A percentile compares a stretch with the other conserved stretches of the same genome.
Conservation (phyloP, 768 basidiomycete species). For the Collybiopsis confluens region DNA sequence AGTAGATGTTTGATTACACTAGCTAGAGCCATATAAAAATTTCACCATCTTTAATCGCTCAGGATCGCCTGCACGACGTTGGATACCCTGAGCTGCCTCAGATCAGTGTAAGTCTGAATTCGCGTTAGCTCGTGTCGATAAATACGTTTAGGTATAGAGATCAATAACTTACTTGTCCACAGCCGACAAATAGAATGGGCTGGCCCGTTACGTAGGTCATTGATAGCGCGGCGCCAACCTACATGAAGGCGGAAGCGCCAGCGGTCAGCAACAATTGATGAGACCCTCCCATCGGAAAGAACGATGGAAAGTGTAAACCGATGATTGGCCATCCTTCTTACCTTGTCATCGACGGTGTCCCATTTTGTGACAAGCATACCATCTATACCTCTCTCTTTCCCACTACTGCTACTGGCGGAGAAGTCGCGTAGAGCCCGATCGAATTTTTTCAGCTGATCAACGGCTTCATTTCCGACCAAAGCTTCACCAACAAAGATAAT, state of each 20-base stretch:
- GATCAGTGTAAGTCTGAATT: slow-evolving; percentile 88
- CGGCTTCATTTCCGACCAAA: slow-evolving; percentile 96
- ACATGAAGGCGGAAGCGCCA: slow-evolving; percentile 5
- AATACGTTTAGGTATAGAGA: slow-evolving; percentile 1
- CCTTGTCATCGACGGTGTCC: slow-evolving; percentile 98
- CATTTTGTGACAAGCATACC: slow-evolving; percentile 99
- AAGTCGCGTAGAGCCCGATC: slow-evolving; percentile 93
- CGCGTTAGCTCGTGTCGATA: slow-evolving; percentile 4
- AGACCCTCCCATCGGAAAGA: too few species aligned
- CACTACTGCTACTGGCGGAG: slow-evolving; percentile 55
- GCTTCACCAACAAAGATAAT: slow-evolving; percentile 98
- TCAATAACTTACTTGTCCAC: slow-evolving; percentile 69
- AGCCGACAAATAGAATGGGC: slow-evolving; percentile 97
- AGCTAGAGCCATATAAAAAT: neutral
- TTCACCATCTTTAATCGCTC: slow-evolving; percentile 46
- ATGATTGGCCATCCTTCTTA: too few species aligned
- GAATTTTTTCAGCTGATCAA: slow-evolving; percentile 96
- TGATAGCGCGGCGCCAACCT: slow-evolving; percentile 97
- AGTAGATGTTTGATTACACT: neutral
- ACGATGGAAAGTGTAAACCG: too few species aligned
- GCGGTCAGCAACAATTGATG: too few species aligned
- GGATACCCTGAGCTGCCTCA: slow-evolving; percentile 82
- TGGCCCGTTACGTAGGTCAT: slow-evolving; percentile 99
- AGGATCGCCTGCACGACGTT: slow-evolving; percentile 95
- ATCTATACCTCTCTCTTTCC: slow-evolving; percentile 88